These are phyloP conservation scores for Argentina anserina DNA, from an alignment of 306 rosid genomes.

Conservation along the genomic window DNA sequence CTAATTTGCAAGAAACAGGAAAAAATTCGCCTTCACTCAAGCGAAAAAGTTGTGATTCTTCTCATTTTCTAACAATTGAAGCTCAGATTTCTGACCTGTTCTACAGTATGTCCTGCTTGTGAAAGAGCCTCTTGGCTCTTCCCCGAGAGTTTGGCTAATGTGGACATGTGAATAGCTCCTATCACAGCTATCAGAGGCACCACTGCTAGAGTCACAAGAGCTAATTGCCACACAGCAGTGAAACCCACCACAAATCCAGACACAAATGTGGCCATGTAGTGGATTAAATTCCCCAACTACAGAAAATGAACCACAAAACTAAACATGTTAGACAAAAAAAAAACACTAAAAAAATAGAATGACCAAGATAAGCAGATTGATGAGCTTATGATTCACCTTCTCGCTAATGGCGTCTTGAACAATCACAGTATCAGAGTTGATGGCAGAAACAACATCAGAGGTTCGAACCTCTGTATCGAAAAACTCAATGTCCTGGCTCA, in stretches of 20 bases:
- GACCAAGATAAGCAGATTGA: background rate
- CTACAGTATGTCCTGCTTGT: slow-evolving; percentile 87
- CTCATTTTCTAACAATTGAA: background rate
- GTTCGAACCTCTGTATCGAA: slow-evolving; percentile 93
- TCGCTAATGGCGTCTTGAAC: slow-evolving; percentile 98
- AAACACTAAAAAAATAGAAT: background rate
- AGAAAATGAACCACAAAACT: slow-evolving; percentile 10
- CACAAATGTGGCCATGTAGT: slow-evolving; percentile 96
- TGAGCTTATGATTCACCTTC: slow-evolving; percentile 53
- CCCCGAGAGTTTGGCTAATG: slow-evolving; percentile 75
- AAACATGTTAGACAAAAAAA: background rate
- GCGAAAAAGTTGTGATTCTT: background rate
- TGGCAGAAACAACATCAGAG: slow-evolving; percentile 87
- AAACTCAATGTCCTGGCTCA: slow-evolving; percentile 85
- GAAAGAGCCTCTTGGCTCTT: slow-evolving; percentile 92
- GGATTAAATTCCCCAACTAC: slow-evolving; percentile 95
- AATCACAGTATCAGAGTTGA: slow-evolving; percentile 89
- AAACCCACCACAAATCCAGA: slow-evolving; percentile 96
- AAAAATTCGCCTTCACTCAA: slow-evolving; percentile 9
- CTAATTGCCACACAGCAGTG: slow-evolving; percentile 98
- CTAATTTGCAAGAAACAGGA: slow-evolving; percentile 23
- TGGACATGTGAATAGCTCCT: slow-evolving; percentile 80
- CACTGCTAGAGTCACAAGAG: slow-evolving; percentile 86
- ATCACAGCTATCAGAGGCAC: slow-evolving; percentile 93
- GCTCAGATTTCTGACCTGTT: slow-evolving; percentile 59